phyloP scores from a whole-genome alignment of 768 basidiomycete genomes.

The Amanita polypyramis region DNA sequence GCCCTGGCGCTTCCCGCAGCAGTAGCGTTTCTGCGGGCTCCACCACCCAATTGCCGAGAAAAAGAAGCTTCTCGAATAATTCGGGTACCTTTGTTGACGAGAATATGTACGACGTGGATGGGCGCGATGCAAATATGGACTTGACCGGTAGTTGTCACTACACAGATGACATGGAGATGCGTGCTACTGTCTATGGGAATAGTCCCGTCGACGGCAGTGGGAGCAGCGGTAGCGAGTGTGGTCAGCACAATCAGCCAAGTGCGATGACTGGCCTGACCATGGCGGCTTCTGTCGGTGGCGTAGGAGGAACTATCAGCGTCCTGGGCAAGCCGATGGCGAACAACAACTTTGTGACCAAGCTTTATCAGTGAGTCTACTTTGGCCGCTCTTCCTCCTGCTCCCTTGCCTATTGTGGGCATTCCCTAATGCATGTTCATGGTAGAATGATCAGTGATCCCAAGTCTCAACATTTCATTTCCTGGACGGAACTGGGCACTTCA shows the following conservation, averaged over 20 bases:
- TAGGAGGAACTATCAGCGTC: slow-evolving; percentile 38
- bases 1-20: slow-evolving; percentile 13
- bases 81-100: slow-evolving; percentile 29
- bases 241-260: not conserved
- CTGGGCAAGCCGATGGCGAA: slow-evolving; percentile 58
- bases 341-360: slow-evolving; percentile 84
- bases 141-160: slow-evolving; percentile 14
- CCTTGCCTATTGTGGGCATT: not conserved
- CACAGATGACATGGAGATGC: slow-evolving; percentile 47
- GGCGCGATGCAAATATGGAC: slow-evolving; percentile 26
- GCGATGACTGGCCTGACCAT: slow-evolving; percentile 2
- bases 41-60: slow-evolving; percentile 40
- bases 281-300: not conserved
- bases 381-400: not conserved
- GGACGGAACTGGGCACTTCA: slow-evolving; percentile 75
- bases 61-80: slow-evolving; percentile 53
- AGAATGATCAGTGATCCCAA: slow-evolving; percentile 86
- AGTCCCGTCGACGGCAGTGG: slow-evolving; percentile 40
- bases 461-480: slow-evolving; percentile 69
- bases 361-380: slow-evolving; percentile 57
- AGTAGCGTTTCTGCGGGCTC: slow-evolving; percentile 39
- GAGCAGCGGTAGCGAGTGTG: slow-evolving; percentile 30
- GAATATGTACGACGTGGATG: slow-evolving; percentile 29
- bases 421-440: slow-evolving; percentile 6
- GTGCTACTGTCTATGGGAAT: slow-evolving; percentile 20